Percentiles rank a stretch among this genome's conserved stretches.
Evolutionary conservation across 768 basidiomycete species (phyloP).

Genomic region (Paxillus involutus): DNA sequence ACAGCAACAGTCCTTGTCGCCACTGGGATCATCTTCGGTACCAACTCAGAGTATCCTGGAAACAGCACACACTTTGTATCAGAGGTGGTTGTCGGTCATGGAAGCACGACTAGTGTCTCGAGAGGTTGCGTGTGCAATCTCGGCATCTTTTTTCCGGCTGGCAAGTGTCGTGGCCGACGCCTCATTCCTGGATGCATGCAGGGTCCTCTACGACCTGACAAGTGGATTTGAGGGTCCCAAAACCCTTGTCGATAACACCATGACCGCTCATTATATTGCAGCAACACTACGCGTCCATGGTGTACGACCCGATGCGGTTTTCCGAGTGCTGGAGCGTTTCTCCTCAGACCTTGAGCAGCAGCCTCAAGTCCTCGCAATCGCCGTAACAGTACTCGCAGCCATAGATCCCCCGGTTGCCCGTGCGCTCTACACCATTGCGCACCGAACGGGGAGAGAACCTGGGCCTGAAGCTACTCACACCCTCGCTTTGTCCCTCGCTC

Average conservation of each 20-base stretch:
- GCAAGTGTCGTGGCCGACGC: conserved; percentile 39
- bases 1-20: conserved; percentile 1
- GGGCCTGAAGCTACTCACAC: conserved; percentile 22
- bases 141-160: conserved; percentile 46
- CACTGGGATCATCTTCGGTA: background rate
- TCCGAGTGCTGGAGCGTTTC: conserved; percentile 26
- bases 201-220: conserved; percentile 28
- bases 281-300: conserved; percentile 30
- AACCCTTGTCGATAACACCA: background rate
- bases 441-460: conserved; percentile 19
- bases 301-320: conserved; percentile 28
- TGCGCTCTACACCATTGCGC: conserved; percentile 34
- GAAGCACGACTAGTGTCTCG: conserved; percentile 33
- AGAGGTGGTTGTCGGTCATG: conserved; percentile 34
- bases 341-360: conserved; percentile 26
- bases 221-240: conserved; percentile 16
- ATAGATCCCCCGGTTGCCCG: conserved; percentile 33
- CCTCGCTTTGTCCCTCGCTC: conserved; percentile 32
- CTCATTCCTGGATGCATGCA: conserved; percentile 37
- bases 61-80: conserved; percentile 39
- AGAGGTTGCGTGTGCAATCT: conserved; percentile 27
- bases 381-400: conserved; percentile 18
- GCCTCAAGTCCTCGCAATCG: conserved; percentile 24
- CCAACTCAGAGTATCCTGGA: conserved; percentile 17
- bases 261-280: conserved; percentile 25